Evolutionary conservation across 2,329 filamentous ascomycete species (phyloP), one percentile per base, ranked within the genome.

Genomic region (Arthroderma sp.): DNA sequence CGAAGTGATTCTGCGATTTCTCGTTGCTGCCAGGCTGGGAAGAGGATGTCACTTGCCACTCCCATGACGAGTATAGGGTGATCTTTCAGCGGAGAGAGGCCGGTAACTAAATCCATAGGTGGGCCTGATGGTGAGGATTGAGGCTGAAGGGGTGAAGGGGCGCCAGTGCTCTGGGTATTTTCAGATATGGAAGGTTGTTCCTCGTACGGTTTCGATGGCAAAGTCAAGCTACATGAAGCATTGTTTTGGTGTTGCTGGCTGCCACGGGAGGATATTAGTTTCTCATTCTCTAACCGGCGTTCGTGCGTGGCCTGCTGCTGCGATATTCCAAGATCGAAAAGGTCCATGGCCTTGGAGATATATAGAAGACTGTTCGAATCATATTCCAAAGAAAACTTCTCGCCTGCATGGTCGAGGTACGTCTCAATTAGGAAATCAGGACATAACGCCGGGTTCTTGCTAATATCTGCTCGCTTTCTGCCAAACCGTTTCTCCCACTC

Each of bases 401-500:
- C 93, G 19, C 93, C 93, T 0, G 93, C 93, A 67, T 98, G 93
- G 71, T 98, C 93, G 17, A 98, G 81, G 68, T 98, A 98, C 0
- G 93, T 98, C 74, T 98, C 93, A 63, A 98, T 95, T 23, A 98
- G 78, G 67, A 97, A 98, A 69, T 98, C 93, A 0, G 93, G 91
- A 66, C 93, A 98, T n/a, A 98, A 74, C 0, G 93, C 93, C 0
- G 93, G 93, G 2, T 88, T 90, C 64, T 88, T 90, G 63, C 81
- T 83, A 0, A 88, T 80, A 69, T 98, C 93, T 13, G 93, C 91
- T 51, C 93, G 81, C 62, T 88, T 80, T 38, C 93, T 81, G 2
- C 89, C 91, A 70, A 98, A 98, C 37, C 93, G 83, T 72, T 88
- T 86, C 73, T 98, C 93, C 93, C 93, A 98, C 72, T 98, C 93